phyloP scores from a whole-genome alignment of 2,329 filamentous ascomycete species.

The Venturiaceae sp. region DNA sequence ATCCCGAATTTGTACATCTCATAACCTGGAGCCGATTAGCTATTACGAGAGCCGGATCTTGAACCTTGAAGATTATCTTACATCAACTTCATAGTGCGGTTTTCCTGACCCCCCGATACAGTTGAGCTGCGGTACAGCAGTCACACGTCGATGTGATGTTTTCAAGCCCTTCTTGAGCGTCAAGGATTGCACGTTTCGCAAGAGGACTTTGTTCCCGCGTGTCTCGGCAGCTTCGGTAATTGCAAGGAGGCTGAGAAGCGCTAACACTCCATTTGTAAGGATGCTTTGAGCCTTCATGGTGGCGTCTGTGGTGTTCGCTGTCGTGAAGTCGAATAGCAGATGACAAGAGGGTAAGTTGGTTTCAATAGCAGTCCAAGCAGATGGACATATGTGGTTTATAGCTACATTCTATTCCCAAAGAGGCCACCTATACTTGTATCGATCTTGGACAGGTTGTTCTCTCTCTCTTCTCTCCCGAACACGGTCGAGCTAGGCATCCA shows the following conservation, averaged over 20 bases:
- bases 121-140: slow-evolving; percentile 60
- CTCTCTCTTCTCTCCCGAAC: background rate
- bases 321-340: background rate
- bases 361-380: background rate
- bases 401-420: background rate
- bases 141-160: slow-evolving; percentile 67
- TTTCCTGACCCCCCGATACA: slow-evolving; percentile 58
- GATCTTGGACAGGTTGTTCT: background rate
- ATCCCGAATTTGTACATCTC: slow-evolving; percentile 81
- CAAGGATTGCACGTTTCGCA: slow-evolving; percentile 62
- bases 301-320: background rate
- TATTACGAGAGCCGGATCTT: background rate
- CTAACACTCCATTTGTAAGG: background rate
- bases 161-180: slow-evolving; percentile 60
- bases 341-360: background rate
- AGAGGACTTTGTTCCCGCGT: slow-evolving; percentile 41
- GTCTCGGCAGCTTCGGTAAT: background rate
- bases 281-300: background rate
- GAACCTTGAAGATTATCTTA: slow-evolving; percentile 27
- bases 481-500: background rate
- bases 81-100: slow-evolving; percentile 61
- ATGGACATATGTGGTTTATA: no score
- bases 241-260: background rate
- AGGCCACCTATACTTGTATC: background rate
- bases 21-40: slow-evolving; percentile 54